Percentiles rank a stretch among this genome's conserved stretches.
Conservation (phyloP, 2,329 filamentous ascomycete genomes). For the Diaporthe sp. region DNA sequence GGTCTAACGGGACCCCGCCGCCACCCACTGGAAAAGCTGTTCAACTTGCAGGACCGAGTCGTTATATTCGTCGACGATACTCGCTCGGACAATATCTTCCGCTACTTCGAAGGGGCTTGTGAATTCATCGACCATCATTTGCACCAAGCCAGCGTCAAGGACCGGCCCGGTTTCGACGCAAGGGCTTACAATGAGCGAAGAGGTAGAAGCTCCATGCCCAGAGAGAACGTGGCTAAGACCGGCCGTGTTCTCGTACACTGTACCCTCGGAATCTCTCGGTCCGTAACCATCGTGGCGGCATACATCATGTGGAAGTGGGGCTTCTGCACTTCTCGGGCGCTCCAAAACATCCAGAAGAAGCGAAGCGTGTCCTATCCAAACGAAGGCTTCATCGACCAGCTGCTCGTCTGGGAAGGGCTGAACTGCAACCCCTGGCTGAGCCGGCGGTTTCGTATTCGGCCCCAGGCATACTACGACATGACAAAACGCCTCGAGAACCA, state of each 20-base stretch:
- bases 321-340: not conserved
- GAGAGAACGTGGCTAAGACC: not conserved
- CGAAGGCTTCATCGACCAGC: slow-evolving; percentile 44
- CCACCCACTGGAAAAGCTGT: slow-evolving; percentile 29
- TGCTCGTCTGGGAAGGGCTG: slow-evolving; percentile 45
- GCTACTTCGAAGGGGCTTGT: slow-evolving; percentile 42
- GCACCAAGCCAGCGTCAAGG: not conserved
- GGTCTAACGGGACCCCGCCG: not conserved
- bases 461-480: not conserved
- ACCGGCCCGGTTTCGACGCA: not conserved
- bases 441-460: not conserved
- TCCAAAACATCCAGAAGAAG: slow-evolving; percentile 40
- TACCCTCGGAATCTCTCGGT: slow-evolving; percentile 47
- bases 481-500: not conserved
- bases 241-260: slow-evolving; percentile 45
- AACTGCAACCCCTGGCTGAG: slow-evolving; percentile 43
- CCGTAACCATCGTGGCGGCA: slow-evolving; percentile 43
- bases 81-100: slow-evolving; percentile 33
- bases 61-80: slow-evolving; percentile 37
- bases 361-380: slow-evolving; percentile 42
- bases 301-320: slow-evolving; percentile 46
- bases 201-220: not conserved
- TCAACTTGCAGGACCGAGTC: slow-evolving; percentile 39
- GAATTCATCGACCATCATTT: slow-evolving; percentile 44
- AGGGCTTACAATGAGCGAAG: not conserved